These are phyloP conservation scores for Canavalia gladiata DNA, from an alignment of 306 rosid genomes.

Conservation along the genomic window DNA sequence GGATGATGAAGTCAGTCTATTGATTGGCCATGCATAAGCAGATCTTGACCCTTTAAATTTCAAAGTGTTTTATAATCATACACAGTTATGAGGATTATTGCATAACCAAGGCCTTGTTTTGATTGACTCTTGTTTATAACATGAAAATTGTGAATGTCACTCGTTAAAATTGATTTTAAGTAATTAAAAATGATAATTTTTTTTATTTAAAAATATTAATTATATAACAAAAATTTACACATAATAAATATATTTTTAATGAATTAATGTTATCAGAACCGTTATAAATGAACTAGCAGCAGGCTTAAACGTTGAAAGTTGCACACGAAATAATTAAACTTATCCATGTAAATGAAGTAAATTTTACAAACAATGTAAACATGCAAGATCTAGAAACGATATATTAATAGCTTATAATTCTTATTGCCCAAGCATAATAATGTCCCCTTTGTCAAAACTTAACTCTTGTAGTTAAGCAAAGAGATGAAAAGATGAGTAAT, in stretches of 20 bases:
- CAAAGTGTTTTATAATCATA: background rate
- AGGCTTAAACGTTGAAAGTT: slow-evolving; percentile 4
- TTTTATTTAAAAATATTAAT: no score
- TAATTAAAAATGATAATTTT: no score
- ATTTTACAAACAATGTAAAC: background rate
- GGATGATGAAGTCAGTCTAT: slow-evolving; percentile 16
- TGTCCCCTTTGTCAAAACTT: background rate
- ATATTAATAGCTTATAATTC: background rate
- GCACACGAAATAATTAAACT: background rate
- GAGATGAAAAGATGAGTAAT: background rate
- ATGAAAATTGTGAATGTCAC: no score
- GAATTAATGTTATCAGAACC: no score
- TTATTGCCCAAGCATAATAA: background rate
- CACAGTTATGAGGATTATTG: background rate
- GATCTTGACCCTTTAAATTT: slow-evolving; percentile 36
- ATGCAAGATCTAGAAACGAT: background rate
- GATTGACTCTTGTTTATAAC: no score
- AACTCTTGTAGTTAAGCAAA: background rate
- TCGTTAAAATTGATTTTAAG: no score
- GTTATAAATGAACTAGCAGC: background rate
- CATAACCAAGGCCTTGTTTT: no score
- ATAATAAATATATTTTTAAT: no score
- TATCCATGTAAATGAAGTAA: background rate
- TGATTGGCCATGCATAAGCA: slow-evolving; percentile 23
- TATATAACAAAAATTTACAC: no score